Base-by-base conservation (phyloP, 106 monocot genomes). In the Hemerocallis citrina region DNA sequence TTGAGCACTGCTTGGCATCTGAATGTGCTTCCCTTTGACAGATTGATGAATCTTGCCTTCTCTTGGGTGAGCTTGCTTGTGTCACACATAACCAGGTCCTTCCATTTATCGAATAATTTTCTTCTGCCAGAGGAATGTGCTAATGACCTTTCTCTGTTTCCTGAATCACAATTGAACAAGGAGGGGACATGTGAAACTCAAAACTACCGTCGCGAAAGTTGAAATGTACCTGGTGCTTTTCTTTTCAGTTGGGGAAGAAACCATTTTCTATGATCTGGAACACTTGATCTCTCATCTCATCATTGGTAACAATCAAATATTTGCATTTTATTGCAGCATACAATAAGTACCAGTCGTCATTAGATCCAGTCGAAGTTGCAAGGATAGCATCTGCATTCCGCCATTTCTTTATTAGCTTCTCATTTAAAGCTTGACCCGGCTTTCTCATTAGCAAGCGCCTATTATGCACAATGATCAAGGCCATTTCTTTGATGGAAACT, bases 291-390 rank as follows among this genome's bases (percentile, higher is more conserved):
- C n/a, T n/a, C n/a, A n/a, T n/a, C n/a, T n/a, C n/a, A n/a, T n/a
- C n/a, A n/a, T n/a, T n/a, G n/a, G n/a, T n/a, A n/a, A n/a, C n/a
- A n/a, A n/a, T n/a, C n/a, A n/a, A n/a, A n/a, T n/a, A n/a, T n/a
- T n/a, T n/a, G n/a, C n/a, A n/a, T n/a, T n/a, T n/a, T n/a, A n/a
- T n/a, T n/a, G n/a, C n/a, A n/a, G n/a, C n/a, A n/a, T n/a, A n/a
- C n/a, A n/a, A n/a, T n/a, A n/a, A n/a, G n/a, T 38, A 86, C 86
- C 86, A 86, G 63, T 86, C 86, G 72, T 86, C 86, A 73, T 86
- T 86, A 38, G 86, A 86, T 20, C 86, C 81, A 32, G 81, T 86
- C 54, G 86, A 81, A 39, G 86, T 86, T 36, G 81, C 77, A 75
- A 81, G 81, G 49, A 86, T 54, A 45, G 77, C 74, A 86, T 86